Evolutionary conservation across 1,284 basidiomycete species (phyloP).

Genomic region (Taiwanofungus camphoratus): DNA sequence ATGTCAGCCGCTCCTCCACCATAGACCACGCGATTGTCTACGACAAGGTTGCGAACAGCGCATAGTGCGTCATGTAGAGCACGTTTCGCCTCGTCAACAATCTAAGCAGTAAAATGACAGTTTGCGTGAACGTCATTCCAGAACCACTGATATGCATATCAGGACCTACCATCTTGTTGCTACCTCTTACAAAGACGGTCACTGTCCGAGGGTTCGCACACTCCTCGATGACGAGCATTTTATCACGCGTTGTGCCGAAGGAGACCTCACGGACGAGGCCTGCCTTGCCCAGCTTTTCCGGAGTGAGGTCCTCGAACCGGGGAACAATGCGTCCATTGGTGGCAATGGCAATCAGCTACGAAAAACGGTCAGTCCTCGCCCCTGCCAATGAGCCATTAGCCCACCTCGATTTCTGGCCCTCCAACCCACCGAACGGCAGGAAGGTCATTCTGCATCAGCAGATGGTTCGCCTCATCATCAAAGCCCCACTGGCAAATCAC

Average conservation of each 20-base stretch:
- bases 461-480: conserved; percentile 98
- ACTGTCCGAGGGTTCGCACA: conserved; percentile 97
- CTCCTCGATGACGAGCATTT: conserved; percentile 99
- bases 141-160: not conserved
- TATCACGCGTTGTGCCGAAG: conserved; percentile 96
- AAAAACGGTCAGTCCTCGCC: not conserved
- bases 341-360: conserved; percentile 92
- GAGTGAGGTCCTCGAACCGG: conserved; percentile 91
- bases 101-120: conserved; percentile 42
- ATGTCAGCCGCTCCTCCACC: conserved; percentile 98
- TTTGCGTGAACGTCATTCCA: not conserved
- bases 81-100: conserved; percentile 97
- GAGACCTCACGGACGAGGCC: conserved; percentile 91
- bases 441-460: conserved; percentile 95
- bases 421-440: conserved; percentile 99
- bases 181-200: conserved; percentile 95
- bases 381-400: conserved; percentile 17
- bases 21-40: conserved; percentile 96
- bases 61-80: conserved; percentile 97
- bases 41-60: conserved; percentile 91
- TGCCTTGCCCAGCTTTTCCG: conserved; percentile 89
- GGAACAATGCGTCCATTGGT: conserved; percentile 98
- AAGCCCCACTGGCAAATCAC: conserved; percentile 99
- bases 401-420: conserved; percentile 95
- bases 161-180: conserved; percentile 90